Evolutionary conservation across 305 asterid genomes (phyloP).

Genomic region (Solanum hybrid): DNA sequence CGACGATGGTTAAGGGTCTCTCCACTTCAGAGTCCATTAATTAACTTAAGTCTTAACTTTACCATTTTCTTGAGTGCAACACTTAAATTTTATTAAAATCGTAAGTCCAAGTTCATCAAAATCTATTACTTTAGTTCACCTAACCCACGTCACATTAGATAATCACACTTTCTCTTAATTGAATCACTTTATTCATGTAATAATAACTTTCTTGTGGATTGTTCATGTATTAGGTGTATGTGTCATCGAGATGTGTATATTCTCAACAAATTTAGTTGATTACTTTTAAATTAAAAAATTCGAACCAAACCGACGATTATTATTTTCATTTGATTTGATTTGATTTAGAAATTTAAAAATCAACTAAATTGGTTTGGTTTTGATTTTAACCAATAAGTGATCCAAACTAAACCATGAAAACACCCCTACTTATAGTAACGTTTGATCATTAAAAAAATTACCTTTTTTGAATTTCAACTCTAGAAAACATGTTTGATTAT

Average conservation of each 20-base stretch:
- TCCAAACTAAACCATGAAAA: neutral
- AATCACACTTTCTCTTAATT: neutral
- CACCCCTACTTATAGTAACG: neutral
- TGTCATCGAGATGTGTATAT: neutral
- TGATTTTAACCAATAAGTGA: neutral
- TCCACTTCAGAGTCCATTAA: neutral
- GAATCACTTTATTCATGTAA: neutral
- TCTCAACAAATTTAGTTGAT: neutral
- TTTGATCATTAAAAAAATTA: neutral
- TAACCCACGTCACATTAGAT: neutral
- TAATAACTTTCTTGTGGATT: too few relatives aligned
- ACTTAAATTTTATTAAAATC: too few relatives aligned
- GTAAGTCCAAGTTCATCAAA: too few relatives aligned
- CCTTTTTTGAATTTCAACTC: neutral
- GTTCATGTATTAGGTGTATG: too few relatives aligned
- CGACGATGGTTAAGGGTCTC: neutral
- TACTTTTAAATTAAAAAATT: neutral
- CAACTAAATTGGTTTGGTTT: neutral
- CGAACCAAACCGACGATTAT: too few relatives aligned
- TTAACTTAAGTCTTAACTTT: too few relatives aligned
- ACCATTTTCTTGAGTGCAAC: too few relatives aligned
- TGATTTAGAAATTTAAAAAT: too few relatives aligned
- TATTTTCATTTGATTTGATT: too few relatives aligned
- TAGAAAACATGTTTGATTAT: neutral
- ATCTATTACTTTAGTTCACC: neutral